These are phyloP conservation scores for Leccinum broughii DNA, from an alignment of 768 basidiomycete species.

Conservation along the genomic window DNA sequence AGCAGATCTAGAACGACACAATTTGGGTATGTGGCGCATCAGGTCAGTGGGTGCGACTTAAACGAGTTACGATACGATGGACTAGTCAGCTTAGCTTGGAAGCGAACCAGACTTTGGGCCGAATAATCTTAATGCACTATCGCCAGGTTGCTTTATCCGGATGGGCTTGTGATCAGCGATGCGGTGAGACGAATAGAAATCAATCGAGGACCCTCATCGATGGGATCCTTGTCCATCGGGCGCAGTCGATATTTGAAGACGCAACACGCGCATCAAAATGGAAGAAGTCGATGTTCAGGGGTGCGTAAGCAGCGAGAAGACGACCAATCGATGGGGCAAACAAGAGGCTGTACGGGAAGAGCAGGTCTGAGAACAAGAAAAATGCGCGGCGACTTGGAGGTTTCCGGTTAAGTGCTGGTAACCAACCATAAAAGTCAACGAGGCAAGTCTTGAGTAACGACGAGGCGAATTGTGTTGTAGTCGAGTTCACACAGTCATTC, in stretches of 20 bases:
- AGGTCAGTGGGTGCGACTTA: slow-evolving; percentile 13
- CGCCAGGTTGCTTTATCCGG: slow-evolving; percentile 15
- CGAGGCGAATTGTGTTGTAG: neutral
- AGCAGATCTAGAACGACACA: slow-evolving; percentile 7
- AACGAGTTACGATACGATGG: slow-evolving; percentile 4
- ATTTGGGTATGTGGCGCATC: slow-evolving; percentile 8
- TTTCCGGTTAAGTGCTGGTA: slow-evolving; percentile 11
- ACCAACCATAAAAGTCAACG: slow-evolving; percentile 2
- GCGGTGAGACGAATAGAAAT: neutral
- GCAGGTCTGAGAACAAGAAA: slow-evolving; percentile 4
- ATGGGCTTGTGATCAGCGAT: slow-evolving; percentile 5
- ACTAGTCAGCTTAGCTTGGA: slow-evolving; percentile 1
- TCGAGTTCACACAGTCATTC: slow-evolving; percentile 29
- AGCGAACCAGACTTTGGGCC: slow-evolving; percentile 9
- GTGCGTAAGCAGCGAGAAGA: slow-evolving; percentile 19
- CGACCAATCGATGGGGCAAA: slow-evolving; percentile 19
- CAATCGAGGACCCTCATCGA: slow-evolving; percentile 20
- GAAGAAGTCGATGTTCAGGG: slow-evolving; percentile 33
- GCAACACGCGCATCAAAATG: slow-evolving; percentile 40
- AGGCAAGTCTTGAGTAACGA: slow-evolving; percentile 16
- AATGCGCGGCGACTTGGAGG: slow-evolving; percentile 20
- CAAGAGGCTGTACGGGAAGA: slow-evolving; percentile 26
- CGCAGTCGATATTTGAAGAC: slow-evolving; percentile 33
- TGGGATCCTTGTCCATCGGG: slow-evolving; percentile 26
- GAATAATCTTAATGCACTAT: slow-evolving; percentile 3